Evolutionary conservation across 495 filamentous ascomycete genomes (phyloP), one percentile per base, ranked within the genome.

Genomic region (Pseudoneurospora amorphoporcata): DNA sequence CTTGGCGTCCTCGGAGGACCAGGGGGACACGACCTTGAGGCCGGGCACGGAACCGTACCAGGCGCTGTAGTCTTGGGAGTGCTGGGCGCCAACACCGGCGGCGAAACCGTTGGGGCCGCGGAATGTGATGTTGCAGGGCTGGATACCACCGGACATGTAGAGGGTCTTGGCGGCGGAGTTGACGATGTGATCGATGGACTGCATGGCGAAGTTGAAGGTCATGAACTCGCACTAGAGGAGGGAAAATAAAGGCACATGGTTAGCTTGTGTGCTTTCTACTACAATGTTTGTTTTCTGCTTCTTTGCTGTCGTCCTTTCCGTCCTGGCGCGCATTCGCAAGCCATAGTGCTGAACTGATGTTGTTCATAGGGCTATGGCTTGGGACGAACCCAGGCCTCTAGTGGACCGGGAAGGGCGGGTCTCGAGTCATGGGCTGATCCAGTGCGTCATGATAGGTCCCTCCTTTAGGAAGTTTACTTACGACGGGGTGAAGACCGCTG

Each of bases 181-280:
- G 90, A 99, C 94, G 81, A 99, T 94, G 82, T 99, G 95, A 84
- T 99, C 95, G 83, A 99, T 99, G 75, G 95, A 91, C 86, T 99
- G 95, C 95, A 99, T 99, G 83, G 95, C 95, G 82, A 99, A 99
- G 88, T 99, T 99, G 92, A 97, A 99, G 77, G 95, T 99, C 95
- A 99, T 99, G 89, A 99, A 99, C 84, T 97, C 94, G 88, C 93
- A 97, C 93, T 97, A 40, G 38, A 8, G 70, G 17, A 9, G 23
- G 40, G 19, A 9, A 17, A 29, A 17, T 14, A 43, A 14, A 39
- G 53, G 37, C 39, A 23, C 23, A 35, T 37, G 71, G 38, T 38
- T 68, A 38, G 68, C 73, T 32, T 45, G 61, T 69, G n/a, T 72
- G 38, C 37, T 32, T 17, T 35, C 53, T 65, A 35, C 53, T 35